Evolutionary conservation across 2,329 filamentous ascomycete genomes (phyloP), one percentile per base, ranked within the genome.

Genomic region (Ambrosiella cleistominuta): DNA sequence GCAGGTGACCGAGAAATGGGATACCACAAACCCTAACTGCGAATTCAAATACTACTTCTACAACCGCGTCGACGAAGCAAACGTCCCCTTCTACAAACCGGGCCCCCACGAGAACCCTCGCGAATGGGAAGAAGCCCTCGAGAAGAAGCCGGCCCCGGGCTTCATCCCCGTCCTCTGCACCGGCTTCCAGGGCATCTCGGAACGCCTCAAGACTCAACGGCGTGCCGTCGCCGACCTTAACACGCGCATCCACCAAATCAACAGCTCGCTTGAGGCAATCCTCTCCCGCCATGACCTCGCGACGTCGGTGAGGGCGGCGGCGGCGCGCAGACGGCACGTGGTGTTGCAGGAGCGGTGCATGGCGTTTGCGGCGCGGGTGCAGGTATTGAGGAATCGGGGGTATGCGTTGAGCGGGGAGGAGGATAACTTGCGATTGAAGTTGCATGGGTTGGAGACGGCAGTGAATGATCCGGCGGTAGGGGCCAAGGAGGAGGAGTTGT

Each of bases 41-140:
- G 80, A 79, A 36, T 88, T 93, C 72, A 85, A 88, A 68, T 75
- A 86, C 66, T 91, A 91, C 73, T 88, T 93, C 68, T 94, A 93
- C 75, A 93, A 93, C 71, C 82, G 86, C 63, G 86, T 90, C 62
- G 82, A 85, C 62, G 80, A 85, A 65, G 78, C 80, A 56, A 78
- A 79, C 66, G 82, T 85, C n/a, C 85, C 85, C 9, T 89, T 85
- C 68, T 90, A 86, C 69, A 79, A 82, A 62, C 85, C 85, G 1
- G 75, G 79, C 13, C 73, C 81, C 1, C 74, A 79, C 63, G 88
- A 93, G 66, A 82, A 90, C 66, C 80, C 83, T 42, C 78, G 80
- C 63, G 86, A 86, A 66, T 94, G 87, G 86, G 88, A 94, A 66
- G 85, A 89, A 64, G 88, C 88, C 0, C 77, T 91, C 36, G 80